phyloP scores from a whole-genome alignment of 225 moss, liverwort and hornwort genomes.

The Neckera pumila region DNA sequence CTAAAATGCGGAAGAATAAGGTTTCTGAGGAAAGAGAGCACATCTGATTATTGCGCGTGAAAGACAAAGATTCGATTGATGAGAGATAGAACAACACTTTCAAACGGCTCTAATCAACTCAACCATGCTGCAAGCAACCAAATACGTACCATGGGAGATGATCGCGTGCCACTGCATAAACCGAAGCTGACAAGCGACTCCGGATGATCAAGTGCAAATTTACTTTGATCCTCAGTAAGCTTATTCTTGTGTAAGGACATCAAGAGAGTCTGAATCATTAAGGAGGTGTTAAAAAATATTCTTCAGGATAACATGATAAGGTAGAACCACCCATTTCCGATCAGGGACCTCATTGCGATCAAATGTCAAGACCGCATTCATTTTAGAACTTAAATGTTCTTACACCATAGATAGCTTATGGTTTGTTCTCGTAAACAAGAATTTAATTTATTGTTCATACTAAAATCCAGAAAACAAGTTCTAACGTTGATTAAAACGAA shows the following conservation, averaged over 20 bases:
- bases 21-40: not conserved
- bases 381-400: too few relatives aligned
- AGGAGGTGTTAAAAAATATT: not conserved
- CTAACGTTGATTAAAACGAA: not conserved
- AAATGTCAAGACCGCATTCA: too few relatives aligned
- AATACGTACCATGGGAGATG: constrained; percentile 69
- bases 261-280: constrained; percentile 42
- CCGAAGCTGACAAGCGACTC: constrained; percentile 68
- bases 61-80: not conserved
- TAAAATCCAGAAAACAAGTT: not conserved
- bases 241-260: constrained; percentile 57
- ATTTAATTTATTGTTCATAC: not conserved
- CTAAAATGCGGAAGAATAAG: not conserved
- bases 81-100: not conserved
- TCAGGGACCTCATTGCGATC: too few relatives aligned
- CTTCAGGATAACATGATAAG: not conserved
- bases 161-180: constrained; percentile 67
- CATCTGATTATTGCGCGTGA: not conserved
- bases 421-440: not conserved
- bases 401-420: too few relatives aligned
- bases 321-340: too few relatives aligned
- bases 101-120: not conserved
- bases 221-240: constrained; percentile 55
- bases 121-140: not conserved
- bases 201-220: constrained; percentile 56